Conservation (phyloP, 192 early-diverging fungal genomes). For the Coemansia sp. region DNA sequence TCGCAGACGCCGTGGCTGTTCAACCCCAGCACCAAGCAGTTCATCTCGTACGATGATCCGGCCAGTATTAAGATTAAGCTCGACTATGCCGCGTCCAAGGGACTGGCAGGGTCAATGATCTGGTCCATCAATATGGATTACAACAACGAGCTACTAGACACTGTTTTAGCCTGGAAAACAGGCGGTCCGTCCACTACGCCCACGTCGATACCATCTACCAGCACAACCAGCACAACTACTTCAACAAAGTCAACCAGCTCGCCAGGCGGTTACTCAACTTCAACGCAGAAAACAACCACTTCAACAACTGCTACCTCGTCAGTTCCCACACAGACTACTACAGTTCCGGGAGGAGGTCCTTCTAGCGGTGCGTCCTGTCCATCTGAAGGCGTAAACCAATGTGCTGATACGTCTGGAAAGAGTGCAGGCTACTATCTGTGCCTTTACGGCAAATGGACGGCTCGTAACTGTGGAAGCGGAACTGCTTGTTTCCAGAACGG, state of each 20-base stretch:
- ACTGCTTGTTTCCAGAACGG: conserved; percentile 32
- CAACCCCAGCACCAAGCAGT: conserved; percentile 57
- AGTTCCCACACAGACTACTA: background rate
- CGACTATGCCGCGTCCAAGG: conserved; percentile 52
- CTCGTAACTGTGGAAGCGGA: conserved; percentile 26
- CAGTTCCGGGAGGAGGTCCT: conserved; percentile 12
- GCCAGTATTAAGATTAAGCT: conserved; percentile 64
- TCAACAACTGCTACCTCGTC: conserved; percentile 1
- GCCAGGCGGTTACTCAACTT: background rate
- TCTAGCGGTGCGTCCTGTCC: conserved; percentile 23
- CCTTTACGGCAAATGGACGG: conserved; percentile 30
- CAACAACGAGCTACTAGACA: conserved; percentile 59
- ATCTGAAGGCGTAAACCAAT: conserved; percentile 15
- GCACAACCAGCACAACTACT: conserved; percentile 54
- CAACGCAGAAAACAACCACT: conserved; percentile 2
- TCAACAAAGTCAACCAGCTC: conserved; percentile 9
- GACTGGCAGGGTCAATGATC: conserved; percentile 63
- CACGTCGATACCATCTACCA: conserved; percentile 58
- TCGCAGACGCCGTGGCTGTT: conserved; percentile 63
- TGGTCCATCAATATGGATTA: conserved; percentile 52
- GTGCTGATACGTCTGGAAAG: conserved; percentile 19
- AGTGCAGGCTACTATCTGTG: conserved; percentile 27
- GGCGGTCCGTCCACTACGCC: conserved; percentile 24
- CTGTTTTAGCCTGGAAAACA: conserved; percentile 1
- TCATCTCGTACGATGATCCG: conserved; percentile 78